Evolutionary conservation across 345 rosid genomes (phyloP), one percentile per base, ranked within the genome.

Genomic region (Clarkia xantiana): DNA sequence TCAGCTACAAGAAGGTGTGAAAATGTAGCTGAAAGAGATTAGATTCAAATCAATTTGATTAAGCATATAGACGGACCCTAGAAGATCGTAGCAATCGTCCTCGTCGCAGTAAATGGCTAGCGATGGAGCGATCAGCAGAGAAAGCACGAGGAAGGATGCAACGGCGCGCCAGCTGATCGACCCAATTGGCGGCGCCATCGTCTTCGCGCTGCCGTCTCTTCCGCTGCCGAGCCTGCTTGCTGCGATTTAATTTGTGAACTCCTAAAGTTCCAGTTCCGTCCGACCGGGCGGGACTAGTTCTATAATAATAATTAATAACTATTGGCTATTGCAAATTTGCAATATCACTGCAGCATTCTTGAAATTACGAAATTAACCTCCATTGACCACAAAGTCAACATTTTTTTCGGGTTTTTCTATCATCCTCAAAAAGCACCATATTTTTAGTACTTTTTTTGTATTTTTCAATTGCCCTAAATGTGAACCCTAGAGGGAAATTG

Each of bases 51-150:
- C 36, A 29, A 29, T 29, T 29, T 10, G 36, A 29, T 29, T 7
- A 29, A 10, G 25, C 44, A 22, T 45, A 6, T 1, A 38, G 16
- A 53, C 69, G 47, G 74, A 86, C 96, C 82, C 85, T 36, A 91
- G 77, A 16, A 86, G 83, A 71, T 89, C 98, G 60, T 91, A 86
- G 65, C 98, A 91, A 70, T 91, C 94, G 67, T 86, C 96, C 46
- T 83, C 93, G 56, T 89, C 98, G 59, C 98, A 91, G 75, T 86
- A 91, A 60, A 91, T 86, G 51, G 98, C 81, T 13, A 58, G 12
- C 3, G 96, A 76, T 13, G 86, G 77, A 36, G 65, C 60, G 60
- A 74, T 14, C 53, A 66, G 55, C 45, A 83, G 44, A 22, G 61
- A 66, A 4, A 91, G 36, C 13, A 73, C 5, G 38, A 90, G 42